Evolutionary conservation across 106 monocot genomes (phyloP).

Genomic region (Apostasia ramifera): DNA sequence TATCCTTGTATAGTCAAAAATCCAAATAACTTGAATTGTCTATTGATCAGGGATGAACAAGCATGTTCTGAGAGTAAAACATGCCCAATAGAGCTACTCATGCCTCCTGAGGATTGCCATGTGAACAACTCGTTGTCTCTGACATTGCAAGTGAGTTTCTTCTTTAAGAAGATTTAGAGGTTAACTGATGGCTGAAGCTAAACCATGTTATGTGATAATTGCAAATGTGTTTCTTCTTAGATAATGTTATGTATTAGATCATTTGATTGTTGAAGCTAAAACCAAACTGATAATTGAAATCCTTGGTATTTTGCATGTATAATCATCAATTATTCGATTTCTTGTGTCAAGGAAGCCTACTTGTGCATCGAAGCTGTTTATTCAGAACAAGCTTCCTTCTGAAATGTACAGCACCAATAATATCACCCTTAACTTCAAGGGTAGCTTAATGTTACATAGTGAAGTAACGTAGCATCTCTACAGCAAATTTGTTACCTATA

Average conservation of each 20-base stretch:
- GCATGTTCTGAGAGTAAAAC: conserved; percentile 70
- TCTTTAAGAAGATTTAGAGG: background rate
- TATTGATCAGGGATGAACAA: conserved; percentile 41
- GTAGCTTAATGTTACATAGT: no score
- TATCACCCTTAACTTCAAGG: no score
- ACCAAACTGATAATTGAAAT: background rate
- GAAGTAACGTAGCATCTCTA: no score
- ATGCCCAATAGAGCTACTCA: conserved; percentile 76
- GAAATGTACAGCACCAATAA: no score
- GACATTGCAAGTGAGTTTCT: conserved; percentile 66
- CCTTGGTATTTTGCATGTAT: background rate
- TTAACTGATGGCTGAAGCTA: background rate
- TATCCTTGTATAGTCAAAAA: background rate
- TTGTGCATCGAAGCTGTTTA: no score
- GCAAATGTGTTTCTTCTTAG: background rate
- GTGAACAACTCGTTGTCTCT: conserved; percentile 79
- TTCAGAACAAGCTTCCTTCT: no score
- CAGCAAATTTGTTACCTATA: no score
- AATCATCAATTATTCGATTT: no score
- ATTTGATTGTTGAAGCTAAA: background rate
- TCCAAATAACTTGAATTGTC: conserved; percentile 3
- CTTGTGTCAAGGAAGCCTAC: no score
- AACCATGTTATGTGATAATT: no score
- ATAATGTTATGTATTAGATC: background rate
- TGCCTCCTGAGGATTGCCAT: conserved; percentile 94